These are phyloP conservation scores for Beauveria sp. DNA, from an alignment of 2,329 filamentous ascomycete species.

Conservation along the genomic window DNA sequence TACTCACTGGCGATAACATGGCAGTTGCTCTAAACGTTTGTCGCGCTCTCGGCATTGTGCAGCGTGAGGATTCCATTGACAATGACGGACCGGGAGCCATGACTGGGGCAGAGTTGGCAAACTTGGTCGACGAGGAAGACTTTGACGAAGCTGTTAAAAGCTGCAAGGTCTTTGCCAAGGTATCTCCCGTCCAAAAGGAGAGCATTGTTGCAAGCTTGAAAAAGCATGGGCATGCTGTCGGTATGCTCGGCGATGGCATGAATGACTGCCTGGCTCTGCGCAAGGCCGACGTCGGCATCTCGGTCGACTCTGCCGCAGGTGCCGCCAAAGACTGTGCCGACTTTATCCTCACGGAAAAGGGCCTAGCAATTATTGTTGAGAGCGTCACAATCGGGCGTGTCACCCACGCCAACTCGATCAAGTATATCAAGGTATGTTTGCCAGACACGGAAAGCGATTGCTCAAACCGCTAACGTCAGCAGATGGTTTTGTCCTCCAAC, in stretches of 20 bases:
- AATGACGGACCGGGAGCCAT: constrained; percentile 18
- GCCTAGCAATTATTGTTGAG: constrained; percentile 20
- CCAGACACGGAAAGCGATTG: not conserved
- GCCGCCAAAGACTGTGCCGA: constrained; percentile 24
- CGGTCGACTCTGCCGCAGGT: constrained; percentile 22
- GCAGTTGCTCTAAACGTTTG: constrained; percentile 23
- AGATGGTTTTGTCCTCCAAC: constrained; percentile 25
- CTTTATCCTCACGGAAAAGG: constrained; percentile 23
- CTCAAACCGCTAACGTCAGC: not conserved
- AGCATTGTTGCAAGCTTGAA: constrained; percentile 19
- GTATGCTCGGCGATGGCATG: constrained; percentile 24
- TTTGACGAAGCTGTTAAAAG: constrained; percentile 18
- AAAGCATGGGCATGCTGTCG: constrained; percentile 19
- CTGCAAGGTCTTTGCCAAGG: constrained; percentile 23
- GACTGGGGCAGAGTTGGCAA: constrained; percentile 19
- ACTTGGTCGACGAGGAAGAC: constrained; percentile 14
- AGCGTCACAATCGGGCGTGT: constrained; percentile 20
- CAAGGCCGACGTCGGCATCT: constrained; percentile 22
- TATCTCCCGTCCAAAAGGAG: constrained; percentile 21
- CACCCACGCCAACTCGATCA: constrained; percentile 23
- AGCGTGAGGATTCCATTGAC: constrained; percentile 13
- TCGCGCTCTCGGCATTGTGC: constrained; percentile 17
- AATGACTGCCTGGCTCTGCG: constrained; percentile 24
- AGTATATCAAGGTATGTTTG: constrained; percentile 20
- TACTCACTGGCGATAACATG: constrained; percentile 22